Evolutionary conservation across 2,329 filamentous ascomycete genomes (phyloP).

Genomic region (Hawksworthiomyces lignivorus): DNA sequence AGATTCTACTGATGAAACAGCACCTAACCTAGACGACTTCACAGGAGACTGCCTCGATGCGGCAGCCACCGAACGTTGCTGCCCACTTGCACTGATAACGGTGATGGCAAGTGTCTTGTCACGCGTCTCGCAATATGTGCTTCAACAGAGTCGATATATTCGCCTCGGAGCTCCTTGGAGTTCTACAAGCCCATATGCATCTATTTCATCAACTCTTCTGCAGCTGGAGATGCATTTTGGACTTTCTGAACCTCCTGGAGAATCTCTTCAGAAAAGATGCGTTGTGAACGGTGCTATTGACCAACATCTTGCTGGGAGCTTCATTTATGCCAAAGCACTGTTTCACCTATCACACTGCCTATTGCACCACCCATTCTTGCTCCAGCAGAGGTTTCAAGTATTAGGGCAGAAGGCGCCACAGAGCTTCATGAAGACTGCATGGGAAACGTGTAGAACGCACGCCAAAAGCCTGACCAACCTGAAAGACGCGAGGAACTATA

Average conservation of each 20-base stretch:
- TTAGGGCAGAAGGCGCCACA: background rate
- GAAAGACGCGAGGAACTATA: background rate
- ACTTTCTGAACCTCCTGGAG: background rate
- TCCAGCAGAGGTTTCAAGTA: background rate
- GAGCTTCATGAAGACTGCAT: background rate
- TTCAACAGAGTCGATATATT: background rate
- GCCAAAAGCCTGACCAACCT: background rate
- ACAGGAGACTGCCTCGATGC: background rate
- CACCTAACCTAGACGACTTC: background rate
- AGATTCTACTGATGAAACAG: background rate
- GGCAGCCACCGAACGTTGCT: background rate
- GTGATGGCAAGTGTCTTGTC: background rate
- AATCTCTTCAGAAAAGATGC: background rate
- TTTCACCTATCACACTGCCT: conserved; percentile 3
- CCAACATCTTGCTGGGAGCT: conserved; percentile 1
- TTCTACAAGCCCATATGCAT: background rate
- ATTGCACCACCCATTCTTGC: background rate
- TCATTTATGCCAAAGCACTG: background rate
- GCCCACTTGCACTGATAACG: background rate
- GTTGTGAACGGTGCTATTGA: background rate
- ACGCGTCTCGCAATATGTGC: background rate
- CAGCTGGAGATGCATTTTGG: conserved; percentile 3
- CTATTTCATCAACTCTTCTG: background rate
- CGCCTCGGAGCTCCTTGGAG: background rate
- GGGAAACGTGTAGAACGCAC: background rate